Conservation (phyloP, 768 basidiomycete genomes). For the Daedalea quercina region DNA sequence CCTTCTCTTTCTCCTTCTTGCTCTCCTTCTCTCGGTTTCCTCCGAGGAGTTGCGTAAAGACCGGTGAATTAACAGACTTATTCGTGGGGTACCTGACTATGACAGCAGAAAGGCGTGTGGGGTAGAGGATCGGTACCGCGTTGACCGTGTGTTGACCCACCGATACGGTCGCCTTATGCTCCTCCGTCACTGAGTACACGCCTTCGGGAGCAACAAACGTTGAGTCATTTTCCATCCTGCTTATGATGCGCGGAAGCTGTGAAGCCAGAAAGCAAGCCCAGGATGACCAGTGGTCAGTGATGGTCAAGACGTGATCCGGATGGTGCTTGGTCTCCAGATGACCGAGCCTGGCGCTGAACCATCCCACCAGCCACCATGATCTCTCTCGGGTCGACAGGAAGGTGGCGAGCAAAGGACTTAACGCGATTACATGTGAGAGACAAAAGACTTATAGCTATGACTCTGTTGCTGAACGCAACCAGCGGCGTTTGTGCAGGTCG, state of each 20-base stretch:
- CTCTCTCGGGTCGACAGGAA: background rate
- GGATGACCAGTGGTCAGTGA: background rate
- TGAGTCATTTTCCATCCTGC: conserved; percentile 70
- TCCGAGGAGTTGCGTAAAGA: conserved; percentile 61
- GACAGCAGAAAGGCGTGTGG: conserved; percentile 58
- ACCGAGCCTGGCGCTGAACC: background rate
- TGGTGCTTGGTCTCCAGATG: background rate
- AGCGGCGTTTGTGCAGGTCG: conserved; percentile 28
- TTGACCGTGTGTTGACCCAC: conserved; percentile 32
- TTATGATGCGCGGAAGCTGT: conserved; percentile 12
- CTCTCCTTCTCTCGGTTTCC: conserved; percentile 53
- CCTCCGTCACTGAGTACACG: conserved; percentile 83
- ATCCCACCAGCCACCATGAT: background rate
- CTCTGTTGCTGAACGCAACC: no score
- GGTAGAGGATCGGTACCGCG: conserved; percentile 32
- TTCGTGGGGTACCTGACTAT: conserved; percentile 54
- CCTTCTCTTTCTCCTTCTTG: conserved; percentile 25
- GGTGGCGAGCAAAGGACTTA: background rate
- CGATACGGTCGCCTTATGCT: conserved; percentile 56
- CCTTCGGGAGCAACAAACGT: conserved; percentile 88
- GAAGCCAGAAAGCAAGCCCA: background rate
- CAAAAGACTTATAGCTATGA: background rate
- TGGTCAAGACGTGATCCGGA: no score
- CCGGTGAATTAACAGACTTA: conserved; percentile 50
- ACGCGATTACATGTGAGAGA: background rate